phyloP scores from a whole-genome alignment of 257 asterid genomes.

The Lavandula angustifolia region DNA sequence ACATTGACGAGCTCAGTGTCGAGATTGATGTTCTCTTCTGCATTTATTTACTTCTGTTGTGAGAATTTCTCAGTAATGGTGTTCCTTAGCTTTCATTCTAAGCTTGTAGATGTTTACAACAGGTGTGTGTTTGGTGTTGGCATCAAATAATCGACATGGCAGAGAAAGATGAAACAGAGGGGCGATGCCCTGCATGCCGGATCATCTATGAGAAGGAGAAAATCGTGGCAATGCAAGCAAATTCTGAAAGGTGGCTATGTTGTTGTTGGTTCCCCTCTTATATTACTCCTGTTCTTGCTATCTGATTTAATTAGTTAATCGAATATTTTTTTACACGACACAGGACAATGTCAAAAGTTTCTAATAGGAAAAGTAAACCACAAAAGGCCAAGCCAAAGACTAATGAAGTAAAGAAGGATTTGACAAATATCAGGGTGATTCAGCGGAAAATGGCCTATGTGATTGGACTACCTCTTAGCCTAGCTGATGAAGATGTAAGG shows the following conservation, averaged over 20 bases:
- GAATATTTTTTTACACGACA: constrained; percentile 13
- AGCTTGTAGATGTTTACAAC: constrained; percentile 30
- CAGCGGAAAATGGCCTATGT: constrained; percentile 95
- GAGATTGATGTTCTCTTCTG: neutral
- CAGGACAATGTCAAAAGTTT: constrained; percentile 56
- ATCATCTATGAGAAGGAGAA: constrained; percentile 80
- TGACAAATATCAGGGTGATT: constrained; percentile 85
- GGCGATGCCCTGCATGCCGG: constrained; percentile 96
- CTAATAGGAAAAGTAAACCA: constrained; percentile 67
- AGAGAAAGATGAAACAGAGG: constrained; percentile 81
- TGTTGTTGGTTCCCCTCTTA: constrained; percentile 22
- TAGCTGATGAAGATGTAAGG: constrained; percentile 91
- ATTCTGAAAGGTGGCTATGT: constrained; percentile 61
- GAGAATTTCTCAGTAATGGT: constrained; percentile 18
- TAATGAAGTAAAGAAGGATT: constrained; percentile 78
- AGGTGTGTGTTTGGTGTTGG: constrained; percentile 99
- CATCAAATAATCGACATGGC: constrained; percentile 97
- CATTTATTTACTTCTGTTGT: neutral
- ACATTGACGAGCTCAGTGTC: neutral
- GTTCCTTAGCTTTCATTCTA: constrained; percentile 6
- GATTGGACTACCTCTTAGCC: constrained; percentile 84
- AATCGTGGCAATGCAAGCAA: constrained; percentile 77
- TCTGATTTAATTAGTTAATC: constrained; percentile 27
- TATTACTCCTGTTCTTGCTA: constrained; percentile 9
- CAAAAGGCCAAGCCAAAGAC: constrained; percentile 78